phyloP scores from a whole-genome alignment of 202 grass and related monocot species.

The Alloteropsis angusta region DNA sequence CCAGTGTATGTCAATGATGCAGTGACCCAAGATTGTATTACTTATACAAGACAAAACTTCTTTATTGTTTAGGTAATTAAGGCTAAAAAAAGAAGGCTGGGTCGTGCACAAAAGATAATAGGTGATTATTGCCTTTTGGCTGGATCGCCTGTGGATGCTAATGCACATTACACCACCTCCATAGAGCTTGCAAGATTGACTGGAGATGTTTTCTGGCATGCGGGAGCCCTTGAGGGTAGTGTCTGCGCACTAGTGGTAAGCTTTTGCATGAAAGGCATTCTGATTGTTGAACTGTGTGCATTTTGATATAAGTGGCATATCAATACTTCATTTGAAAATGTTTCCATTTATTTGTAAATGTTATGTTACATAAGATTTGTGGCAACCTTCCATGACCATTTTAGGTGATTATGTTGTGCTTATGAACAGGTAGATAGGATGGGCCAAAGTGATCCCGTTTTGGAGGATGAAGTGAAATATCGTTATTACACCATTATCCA shows the following conservation, averaged over 20 bases:
- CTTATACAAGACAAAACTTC: conserved; percentile 34
- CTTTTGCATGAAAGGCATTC: neutral
- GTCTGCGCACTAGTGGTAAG: conserved; percentile 84
- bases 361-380: neutral
- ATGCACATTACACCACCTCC: conserved; percentile 93
- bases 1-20: conserved; percentile 32
- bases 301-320: neutral
- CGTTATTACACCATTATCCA: conserved; percentile 92
- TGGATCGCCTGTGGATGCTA: conserved; percentile 89
- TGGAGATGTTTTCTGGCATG: conserved; percentile 99
- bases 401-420: conserved; percentile 13
- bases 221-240: conserved; percentile 86
- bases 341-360: neutral
- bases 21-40: conserved; percentile 15
- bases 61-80: conserved; percentile 72
- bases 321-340: neutral
- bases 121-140: conserved; percentile 95
- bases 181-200: conserved; percentile 97
- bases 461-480: conserved; percentile 98
- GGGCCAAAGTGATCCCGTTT: conserved; percentile 65
- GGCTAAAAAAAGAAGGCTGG: conserved; percentile 92
- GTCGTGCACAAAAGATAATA: conserved; percentile 91
- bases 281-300: neutral
- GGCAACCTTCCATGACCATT: neutral
- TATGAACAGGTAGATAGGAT: conserved; percentile 70